Evolutionary conservation across 192 early-diverging fungal genomes (phyloP).

Genomic region (Endogone sp.): DNA sequence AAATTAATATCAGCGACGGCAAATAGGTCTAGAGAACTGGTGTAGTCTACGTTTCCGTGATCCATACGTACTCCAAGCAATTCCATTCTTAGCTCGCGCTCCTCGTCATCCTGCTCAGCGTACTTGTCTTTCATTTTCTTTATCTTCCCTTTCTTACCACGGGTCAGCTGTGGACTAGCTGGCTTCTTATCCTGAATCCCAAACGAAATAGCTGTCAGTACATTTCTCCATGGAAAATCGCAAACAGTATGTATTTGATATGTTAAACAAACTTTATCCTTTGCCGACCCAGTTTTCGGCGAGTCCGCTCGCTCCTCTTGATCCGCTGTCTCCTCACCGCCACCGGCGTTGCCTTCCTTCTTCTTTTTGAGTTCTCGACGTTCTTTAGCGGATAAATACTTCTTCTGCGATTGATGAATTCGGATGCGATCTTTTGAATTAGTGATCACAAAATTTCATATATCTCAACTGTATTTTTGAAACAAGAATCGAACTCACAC

Average conservation of each 20-base stretch:
- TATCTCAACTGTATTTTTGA: too few species aligned
- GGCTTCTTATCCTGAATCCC: conserved; percentile 3
- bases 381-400: conserved; percentile 76
- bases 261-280: neutral
- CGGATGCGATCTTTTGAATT: too few species aligned
- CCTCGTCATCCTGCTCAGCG: conserved; percentile 93
- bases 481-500: neutral
- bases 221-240: too few species aligned
- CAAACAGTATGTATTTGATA: neutral
- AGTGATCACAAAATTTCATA: too few species aligned
- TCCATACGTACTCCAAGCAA: conserved; percentile 73
- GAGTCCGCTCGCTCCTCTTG: neutral
- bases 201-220: neutral
- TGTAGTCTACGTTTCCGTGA: too few species aligned
- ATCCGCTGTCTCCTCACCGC: conserved; percentile 1
- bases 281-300: neutral
- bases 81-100: conserved; percentile 76
- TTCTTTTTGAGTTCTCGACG: conserved; percentile 63
- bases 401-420: too few species aligned
- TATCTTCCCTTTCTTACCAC: conserved; percentile 85
- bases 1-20: too few species aligned
- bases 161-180: conserved; percentile 30
- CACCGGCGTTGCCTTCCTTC: conserved; percentile 27
- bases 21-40: neutral
- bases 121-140: conserved; percentile 95